A percentile compares a stretch with the other conserved stretches of the same genome.
Evolutionary conservation across 306 rosid genomes (phyloP).

Genomic region (Prunus mongolica): DNA sequence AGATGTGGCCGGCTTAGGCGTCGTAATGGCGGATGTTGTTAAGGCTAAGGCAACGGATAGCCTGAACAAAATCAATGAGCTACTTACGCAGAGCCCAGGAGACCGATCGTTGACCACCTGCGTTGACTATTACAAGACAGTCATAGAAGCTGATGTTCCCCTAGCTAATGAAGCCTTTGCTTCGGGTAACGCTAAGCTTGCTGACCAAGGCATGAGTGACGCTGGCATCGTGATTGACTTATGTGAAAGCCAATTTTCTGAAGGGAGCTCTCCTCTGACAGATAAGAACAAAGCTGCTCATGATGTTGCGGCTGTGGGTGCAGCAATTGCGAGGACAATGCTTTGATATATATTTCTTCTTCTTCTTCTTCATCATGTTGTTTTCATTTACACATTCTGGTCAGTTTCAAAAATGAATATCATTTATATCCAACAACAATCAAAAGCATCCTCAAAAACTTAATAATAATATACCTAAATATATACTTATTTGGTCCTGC

Average conservation of each 20-base stretch:
- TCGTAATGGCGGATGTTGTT: slow-evolving; percentile 22
- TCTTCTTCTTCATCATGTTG: not conserved
- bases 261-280: slow-evolving; percentile 35
- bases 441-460: too few species aligned
- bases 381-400: too few species aligned
- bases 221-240: slow-evolving; percentile 25
- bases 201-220: slow-evolving; percentile 31
- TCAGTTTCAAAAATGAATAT: too few species aligned
- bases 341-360: slow-evolving; percentile 12
- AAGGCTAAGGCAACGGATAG: slow-evolving; percentile 17
- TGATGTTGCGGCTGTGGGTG: slow-evolving; percentile 23
- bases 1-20: slow-evolving; percentile 28
- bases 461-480: too few species aligned
- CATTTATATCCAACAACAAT: too few species aligned
- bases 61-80: not conserved
- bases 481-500: too few species aligned
- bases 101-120: slow-evolving; percentile 14
- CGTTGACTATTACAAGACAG: slow-evolving; percentile 6
- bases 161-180: slow-evolving; percentile 32
- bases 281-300: slow-evolving; percentile 14
- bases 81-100: slow-evolving; percentile 1
- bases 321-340: slow-evolving; percentile 33
- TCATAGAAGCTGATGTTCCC: slow-evolving; percentile 32
- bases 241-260: slow-evolving; percentile 31
- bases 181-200: slow-evolving; percentile 36